These are phyloP conservation scores for Fibroporia radiculosa DNA, from an alignment of 768 basidiomycete genomes.

Conservation along the genomic window DNA sequence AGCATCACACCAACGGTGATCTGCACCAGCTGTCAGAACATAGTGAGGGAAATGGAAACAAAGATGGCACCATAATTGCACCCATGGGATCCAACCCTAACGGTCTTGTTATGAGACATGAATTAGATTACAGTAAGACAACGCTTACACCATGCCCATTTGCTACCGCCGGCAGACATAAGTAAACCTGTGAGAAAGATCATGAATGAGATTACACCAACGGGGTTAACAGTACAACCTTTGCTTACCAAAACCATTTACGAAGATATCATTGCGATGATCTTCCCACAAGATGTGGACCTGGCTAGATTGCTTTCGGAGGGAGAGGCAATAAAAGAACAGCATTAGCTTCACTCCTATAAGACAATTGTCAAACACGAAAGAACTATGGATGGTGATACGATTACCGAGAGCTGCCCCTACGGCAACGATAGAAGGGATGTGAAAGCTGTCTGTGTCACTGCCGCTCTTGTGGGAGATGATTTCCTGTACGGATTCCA, in stretches of 20 bases:
- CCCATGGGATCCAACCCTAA: constrained; percentile 74
- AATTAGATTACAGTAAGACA: neutral
- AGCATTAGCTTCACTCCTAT: constrained; percentile 77
- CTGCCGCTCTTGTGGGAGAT: constrained; percentile 45
- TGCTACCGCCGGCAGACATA: constrained; percentile 79
- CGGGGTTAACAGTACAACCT: too few relatives aligned
- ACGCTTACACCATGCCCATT: constrained; percentile 71
- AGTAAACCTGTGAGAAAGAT: constrained; percentile 47
- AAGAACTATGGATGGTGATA: neutral
- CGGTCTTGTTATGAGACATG: neutral
- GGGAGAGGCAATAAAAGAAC: constrained; percentile 79
- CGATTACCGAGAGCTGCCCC: constrained; percentile 65
- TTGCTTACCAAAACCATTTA: constrained; percentile 69
- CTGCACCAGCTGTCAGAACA: constrained; percentile 29
- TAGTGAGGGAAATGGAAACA: neutral
- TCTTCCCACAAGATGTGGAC: constrained; percentile 96
- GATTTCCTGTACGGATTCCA: constrained; percentile 76
- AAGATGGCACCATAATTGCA: constrained; percentile 48
- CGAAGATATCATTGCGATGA: constrained; percentile 87
- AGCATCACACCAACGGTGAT: constrained; percentile 74
- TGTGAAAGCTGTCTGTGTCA: constrained; percentile 57
- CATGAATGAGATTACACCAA: neutral
- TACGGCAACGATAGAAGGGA: constrained; percentile 81
- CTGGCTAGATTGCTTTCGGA: constrained; percentile 80
- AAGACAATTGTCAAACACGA: neutral